Percentiles rank a stretch among this genome's conserved stretches.
Conservation (phyloP, 2,329 filamentous ascomycete genomes). For the Hypoxylon sp. region DNA sequence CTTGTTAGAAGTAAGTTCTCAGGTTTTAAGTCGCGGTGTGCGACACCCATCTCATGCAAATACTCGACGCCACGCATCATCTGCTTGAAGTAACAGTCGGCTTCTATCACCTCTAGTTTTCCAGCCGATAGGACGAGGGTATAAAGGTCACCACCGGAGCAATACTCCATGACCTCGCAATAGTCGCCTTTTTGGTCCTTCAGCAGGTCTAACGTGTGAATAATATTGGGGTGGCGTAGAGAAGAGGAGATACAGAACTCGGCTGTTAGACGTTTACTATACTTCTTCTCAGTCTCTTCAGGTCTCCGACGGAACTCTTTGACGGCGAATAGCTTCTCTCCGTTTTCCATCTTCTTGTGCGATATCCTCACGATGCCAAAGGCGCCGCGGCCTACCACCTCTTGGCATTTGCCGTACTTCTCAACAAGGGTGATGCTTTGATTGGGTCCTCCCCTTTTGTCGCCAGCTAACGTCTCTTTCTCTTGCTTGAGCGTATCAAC, state of each 20-base stretch:
- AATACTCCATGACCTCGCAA: slow-evolving; percentile 99
- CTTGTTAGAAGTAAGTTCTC: slow-evolving; percentile 96
- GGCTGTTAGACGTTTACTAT: slow-evolving; percentile 95
- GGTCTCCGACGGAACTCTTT: slow-evolving; percentile 97
- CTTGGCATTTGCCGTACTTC: slow-evolving; percentile 98
- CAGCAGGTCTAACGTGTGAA: slow-evolving; percentile 94
- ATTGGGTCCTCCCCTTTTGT: slow-evolving; percentile 83
- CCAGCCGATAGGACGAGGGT: slow-evolving; percentile 91
- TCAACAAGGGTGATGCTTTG: slow-evolving; percentile 86
- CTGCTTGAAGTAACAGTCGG: slow-evolving; percentile 99
- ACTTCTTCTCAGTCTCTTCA: slow-evolving; percentile 96
- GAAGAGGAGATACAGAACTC: slow-evolving; percentile 99
- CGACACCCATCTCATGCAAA: slow-evolving; percentile 99
- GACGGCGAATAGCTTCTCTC: slow-evolving; percentile 95
- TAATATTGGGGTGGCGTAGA: slow-evolving; percentile 96
- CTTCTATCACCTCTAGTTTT: slow-evolving; percentile 91
- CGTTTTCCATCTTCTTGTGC: slow-evolving; percentile 90
- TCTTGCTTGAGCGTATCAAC: slow-evolving; percentile 93
- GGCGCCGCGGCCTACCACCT: slow-evolving; percentile 94
- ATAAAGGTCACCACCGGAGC: slow-evolving; percentile 95
- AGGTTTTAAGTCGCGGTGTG: slow-evolving; percentile 95
- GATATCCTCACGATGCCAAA: slow-evolving; percentile 98
- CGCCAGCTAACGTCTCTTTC: slow-evolving; percentile 80
- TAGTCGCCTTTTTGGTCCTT: slow-evolving; percentile 98
- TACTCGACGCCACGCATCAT: slow-evolving; percentile 99